Conservation (phyloP, 2,329 filamentous ascomycete species). For the Phaeosphaeria sp. region DNA sequence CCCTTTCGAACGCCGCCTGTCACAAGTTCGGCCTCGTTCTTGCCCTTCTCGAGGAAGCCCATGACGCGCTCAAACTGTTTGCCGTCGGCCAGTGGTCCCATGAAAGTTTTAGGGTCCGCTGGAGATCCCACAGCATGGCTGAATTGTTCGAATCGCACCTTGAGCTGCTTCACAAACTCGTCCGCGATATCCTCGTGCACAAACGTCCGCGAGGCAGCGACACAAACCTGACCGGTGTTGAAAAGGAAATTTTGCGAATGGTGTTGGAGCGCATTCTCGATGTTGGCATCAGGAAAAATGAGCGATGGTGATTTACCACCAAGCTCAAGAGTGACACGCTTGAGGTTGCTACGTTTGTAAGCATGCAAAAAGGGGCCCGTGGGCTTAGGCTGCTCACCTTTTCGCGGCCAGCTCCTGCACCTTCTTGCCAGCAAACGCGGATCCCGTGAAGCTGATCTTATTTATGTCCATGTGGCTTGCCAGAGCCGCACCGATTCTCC, state of each 20-base stretch:
- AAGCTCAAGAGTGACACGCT: slow-evolving; percentile 55
- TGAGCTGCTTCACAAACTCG: slow-evolving; percentile 37
- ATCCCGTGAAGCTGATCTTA: slow-evolving; percentile 53
- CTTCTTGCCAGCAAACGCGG: slow-evolving; percentile 44
- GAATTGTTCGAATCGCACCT: slow-evolving; percentile 31
- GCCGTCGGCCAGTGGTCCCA: slow-evolving; percentile 36
- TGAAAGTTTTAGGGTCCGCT: slow-evolving; percentile 24
- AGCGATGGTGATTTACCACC: slow-evolving; percentile 53
- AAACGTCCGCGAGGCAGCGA: slow-evolving; percentile 61
- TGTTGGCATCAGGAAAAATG: slow-evolving; percentile 55
- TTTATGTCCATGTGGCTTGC: slow-evolving; percentile 51
- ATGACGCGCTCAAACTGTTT: slow-evolving; percentile 37
- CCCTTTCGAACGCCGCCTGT: slow-evolving; percentile 35
- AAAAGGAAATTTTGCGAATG: slow-evolving; percentile 50
- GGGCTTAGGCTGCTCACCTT: slow-evolving; percentile 13
- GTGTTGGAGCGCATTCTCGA: slow-evolving; percentile 27
- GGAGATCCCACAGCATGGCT: slow-evolving; percentile 20
- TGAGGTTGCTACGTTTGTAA: slow-evolving; percentile 45
- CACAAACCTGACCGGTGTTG: slow-evolving; percentile 64
- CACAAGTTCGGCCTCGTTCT: slow-evolving; percentile 33
- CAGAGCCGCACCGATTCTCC: slow-evolving; percentile 38
- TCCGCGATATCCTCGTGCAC: slow-evolving; percentile 38
- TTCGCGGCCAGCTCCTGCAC: slow-evolving; percentile 49
- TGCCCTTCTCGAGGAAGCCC: slow-evolving; percentile 30
- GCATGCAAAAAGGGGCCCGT: background rate